phyloP scores from a whole-genome alignment of 192 early-diverging fungal species.

The Gamsiella multidivaricata region DNA sequence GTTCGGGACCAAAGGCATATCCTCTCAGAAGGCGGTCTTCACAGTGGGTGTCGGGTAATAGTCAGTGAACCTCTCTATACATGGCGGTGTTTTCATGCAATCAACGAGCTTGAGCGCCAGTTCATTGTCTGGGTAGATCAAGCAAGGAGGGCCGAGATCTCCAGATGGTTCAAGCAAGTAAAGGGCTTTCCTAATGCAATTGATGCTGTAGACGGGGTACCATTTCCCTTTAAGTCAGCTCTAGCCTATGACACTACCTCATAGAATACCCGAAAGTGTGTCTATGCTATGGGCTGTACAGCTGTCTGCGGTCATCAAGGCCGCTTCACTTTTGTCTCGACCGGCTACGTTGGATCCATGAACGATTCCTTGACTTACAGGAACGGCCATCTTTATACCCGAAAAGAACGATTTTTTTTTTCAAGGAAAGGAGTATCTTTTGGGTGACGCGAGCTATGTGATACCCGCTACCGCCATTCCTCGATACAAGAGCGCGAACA shows the following conservation, averaged over 20 bases:
- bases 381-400: too few relatives aligned
- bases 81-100: slow-evolving; percentile 10
- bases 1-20: slow-evolving; percentile 5
- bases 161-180: not conserved
- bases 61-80: not conserved
- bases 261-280: slow-evolving; percentile 2
- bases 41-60: not conserved
- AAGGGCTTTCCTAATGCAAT: slow-evolving; percentile 11
- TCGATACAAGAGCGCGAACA: too few relatives aligned
- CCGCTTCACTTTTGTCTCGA: slow-evolving; percentile 3
- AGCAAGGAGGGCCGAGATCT: not conserved
- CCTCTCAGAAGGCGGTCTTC: not conserved
- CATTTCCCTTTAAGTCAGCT: slow-evolving; percentile 8
- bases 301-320: slow-evolving; percentile 18
- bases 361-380: too few relatives aligned
- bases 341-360: slow-evolving; percentile 9
- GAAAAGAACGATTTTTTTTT: too few relatives aligned
- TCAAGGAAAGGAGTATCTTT: too few relatives aligned
- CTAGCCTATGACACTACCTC: not conserved
- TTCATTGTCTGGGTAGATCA: slow-evolving; percentile 20
- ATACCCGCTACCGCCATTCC: too few relatives aligned
- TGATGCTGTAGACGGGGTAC: slow-evolving; percentile 21
- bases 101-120: not conserved
- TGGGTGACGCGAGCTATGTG: too few relatives aligned
- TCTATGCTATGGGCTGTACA: slow-evolving; percentile 12